Base-by-base conservation (phyloP, 768 basidiomycete species). In the Naganishia kalamii region DNA sequence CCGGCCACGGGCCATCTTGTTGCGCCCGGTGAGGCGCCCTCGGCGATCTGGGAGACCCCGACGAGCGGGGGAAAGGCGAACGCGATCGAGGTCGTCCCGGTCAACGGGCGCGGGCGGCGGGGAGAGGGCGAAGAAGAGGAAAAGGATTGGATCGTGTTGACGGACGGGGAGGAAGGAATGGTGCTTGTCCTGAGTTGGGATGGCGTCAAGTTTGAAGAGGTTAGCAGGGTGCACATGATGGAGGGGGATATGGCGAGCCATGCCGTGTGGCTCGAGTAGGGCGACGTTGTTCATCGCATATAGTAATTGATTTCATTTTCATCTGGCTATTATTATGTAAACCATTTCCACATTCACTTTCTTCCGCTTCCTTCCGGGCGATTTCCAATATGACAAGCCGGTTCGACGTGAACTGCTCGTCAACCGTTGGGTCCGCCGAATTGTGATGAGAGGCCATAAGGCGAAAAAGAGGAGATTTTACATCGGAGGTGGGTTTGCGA, bases 11-110 rank as follows among this genome's bases (percentile, higher is more conserved):
- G 70, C 0, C 35, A 47, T 1, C 67, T 74, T 23, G 43, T 37
- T 1, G 21, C 33, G 0, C 52, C 48, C 1, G 13, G n/a, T 11
- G 13, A 10, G n/a, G 50, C 50, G 37, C 69, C 46, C 60, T 46
- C 46, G 37, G 66, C 33, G 30, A 46, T 69, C 12, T 73, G 27
- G 47, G 64, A 70, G 66, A 73, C 74, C 27, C 40, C 60, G n/a
- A 75, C 70, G 41, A 63, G 62, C 21, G 74, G 74, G 3, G 74
- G 74, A 3, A 72, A 72, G 59, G 74, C 74, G 21, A 73, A 75
- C 65, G 74, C 74, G 6, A 67, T 75, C 41, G 74, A 75, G 49
- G 57, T 70, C 1, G 66, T 63, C 61, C 29, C 69, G 63, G 21
- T 70, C 60, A 60, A 60, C 40, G 50, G 51, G 33, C n/a, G 48